Conservation (phyloP, 768 basidiomycete genomes). For the Rhizopogon sp. region DNA sequence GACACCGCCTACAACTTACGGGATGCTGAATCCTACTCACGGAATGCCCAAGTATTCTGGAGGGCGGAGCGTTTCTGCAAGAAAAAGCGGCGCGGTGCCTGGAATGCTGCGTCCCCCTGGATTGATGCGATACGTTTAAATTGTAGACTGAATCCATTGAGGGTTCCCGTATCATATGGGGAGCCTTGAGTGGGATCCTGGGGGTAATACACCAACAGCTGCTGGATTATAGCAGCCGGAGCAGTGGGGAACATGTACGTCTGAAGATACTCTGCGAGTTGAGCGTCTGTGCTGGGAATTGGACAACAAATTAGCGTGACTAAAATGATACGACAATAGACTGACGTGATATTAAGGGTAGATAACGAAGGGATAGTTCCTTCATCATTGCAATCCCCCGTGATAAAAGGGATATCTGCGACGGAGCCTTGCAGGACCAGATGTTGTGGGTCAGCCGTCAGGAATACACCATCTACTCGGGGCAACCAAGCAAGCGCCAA, state of each 20-base stretch:
- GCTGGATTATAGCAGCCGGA: constrained; percentile 8
- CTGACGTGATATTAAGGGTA: too few species aligned
- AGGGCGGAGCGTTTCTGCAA: constrained; percentile 32
- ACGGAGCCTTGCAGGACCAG: constrained; percentile 27
- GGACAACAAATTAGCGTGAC: too few species aligned
- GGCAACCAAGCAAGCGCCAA: constrained; percentile 32
- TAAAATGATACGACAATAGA: too few species aligned
- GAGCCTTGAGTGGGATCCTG: constrained; percentile 40
- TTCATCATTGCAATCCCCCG: too few species aligned
- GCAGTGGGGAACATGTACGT: too few species aligned
- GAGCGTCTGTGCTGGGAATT: too few species aligned
- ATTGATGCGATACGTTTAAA: constrained; percentile 49
- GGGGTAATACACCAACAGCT: constrained; percentile 31
- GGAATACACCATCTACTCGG: constrained; percentile 34
- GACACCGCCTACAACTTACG: background rate
- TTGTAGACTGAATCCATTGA: constrained; percentile 41
- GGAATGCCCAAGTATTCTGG: constrained; percentile 34
- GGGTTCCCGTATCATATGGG: constrained; percentile 43
- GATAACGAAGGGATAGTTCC: too few species aligned
- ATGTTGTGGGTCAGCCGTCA: constrained; percentile 25
- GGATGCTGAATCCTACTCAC: constrained; percentile 4
- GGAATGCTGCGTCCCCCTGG: constrained; percentile 46
- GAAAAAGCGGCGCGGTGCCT: constrained; percentile 44
- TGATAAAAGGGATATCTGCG: too few species aligned
- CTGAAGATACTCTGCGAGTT: too few species aligned